Evolutionary conservation across 1,284 basidiomycete genomes (phyloP).

Genomic region (Takashimella koratensis): DNA sequence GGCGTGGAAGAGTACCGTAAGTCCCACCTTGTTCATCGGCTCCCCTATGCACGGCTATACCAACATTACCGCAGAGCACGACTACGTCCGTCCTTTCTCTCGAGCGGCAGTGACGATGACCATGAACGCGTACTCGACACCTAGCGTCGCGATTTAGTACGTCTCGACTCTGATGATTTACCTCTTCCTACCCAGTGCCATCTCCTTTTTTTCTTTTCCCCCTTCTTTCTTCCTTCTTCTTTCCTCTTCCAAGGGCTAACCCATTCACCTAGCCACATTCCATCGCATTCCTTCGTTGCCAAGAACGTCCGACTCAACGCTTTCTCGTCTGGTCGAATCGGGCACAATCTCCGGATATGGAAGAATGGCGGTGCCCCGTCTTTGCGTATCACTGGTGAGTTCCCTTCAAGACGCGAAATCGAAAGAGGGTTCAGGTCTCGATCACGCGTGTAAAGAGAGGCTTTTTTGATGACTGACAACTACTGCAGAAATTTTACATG

Average conservation of each 20-base stretch:
- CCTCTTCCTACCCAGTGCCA: neutral
- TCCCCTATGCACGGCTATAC: neutral
- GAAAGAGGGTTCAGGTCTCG: neutral
- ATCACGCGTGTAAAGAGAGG: too few relatives aligned
- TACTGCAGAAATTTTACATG: neutral
- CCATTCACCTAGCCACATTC: slow-evolving; percentile 34
- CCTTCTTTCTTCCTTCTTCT: neutral
- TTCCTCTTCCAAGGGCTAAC: neutral
- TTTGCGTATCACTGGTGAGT: slow-evolving; percentile 16
- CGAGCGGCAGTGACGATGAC: slow-evolving; percentile 43
- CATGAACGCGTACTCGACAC: slow-evolving; percentile 43
- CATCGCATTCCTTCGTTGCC: slow-evolving; percentile 38
- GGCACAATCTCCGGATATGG: slow-evolving; percentile 37
- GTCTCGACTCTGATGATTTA: slow-evolving; percentile 10
- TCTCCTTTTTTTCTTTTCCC: neutral
- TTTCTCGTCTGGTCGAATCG: slow-evolving; percentile 32
- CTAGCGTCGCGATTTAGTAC: slow-evolving; percentile 47
- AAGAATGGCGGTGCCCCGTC: slow-evolving; percentile 29
- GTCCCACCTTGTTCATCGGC: too few relatives aligned
- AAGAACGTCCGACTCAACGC: slow-evolving; percentile 32
- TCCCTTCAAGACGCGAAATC: neutral
- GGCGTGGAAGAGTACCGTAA: slow-evolving; percentile 41
- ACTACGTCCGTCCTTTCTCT: slow-evolving; percentile 48
- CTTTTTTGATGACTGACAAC: too few relatives aligned
- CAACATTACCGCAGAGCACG: slow-evolving; percentile 21